Base-by-base conservation (phyloP, 2,329 filamentous ascomycete species). In the Beauveria scarabaeidicola region DNA sequence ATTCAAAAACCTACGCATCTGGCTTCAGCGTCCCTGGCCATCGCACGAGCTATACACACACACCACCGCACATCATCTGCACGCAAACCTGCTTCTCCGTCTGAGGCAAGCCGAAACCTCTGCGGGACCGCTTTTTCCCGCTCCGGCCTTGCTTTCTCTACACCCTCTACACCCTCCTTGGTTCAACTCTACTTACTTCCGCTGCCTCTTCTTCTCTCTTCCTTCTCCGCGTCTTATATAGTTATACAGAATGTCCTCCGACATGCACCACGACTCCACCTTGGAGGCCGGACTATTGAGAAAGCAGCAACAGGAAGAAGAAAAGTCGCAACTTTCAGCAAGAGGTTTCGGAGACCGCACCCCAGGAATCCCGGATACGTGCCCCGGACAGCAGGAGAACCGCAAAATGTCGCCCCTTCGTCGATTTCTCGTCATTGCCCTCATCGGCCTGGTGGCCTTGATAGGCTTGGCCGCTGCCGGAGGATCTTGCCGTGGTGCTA, bases 391-490 rank as follows among this genome's bases (percentile, higher is more conserved):
- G 41, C 57, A 48, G 50, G 50, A 59, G 29, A 44, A 19, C 9
- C 50, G 41, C 40, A 59, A 48, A 53, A 59, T 59, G 57, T 59
- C 50, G 43, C 15, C 41, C 13, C 41, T 53, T 47, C 50, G 50
- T 25, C 57, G 57, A 23, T 53, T 59, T 21, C 40, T 59, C 32
- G 10, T 59, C 57, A 47, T 59, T 36, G 67, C 69, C 0, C 66
- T 70, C 7, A 70, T 70, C 3, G 69, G 69, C 2, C 78, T 79
- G 61, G 70, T 73, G 8, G 77, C 77, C 1, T 77, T 77, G 0
- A 62, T 78, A 17, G 57, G 57, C 32, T 15, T 59, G 32, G 57
- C 57, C 11, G 50, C 41, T 41, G 57, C 57, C 29, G 29, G 57
- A 5, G 50, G 50, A 21, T 43, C 57, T 10, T 59, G 57, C 43